A percentile compares a stretch with the other conserved stretches of the same genome.
phyloP scores from a whole-genome alignment of 345 rosid genomes.

The Erysimum cheiranthoides region DNA sequence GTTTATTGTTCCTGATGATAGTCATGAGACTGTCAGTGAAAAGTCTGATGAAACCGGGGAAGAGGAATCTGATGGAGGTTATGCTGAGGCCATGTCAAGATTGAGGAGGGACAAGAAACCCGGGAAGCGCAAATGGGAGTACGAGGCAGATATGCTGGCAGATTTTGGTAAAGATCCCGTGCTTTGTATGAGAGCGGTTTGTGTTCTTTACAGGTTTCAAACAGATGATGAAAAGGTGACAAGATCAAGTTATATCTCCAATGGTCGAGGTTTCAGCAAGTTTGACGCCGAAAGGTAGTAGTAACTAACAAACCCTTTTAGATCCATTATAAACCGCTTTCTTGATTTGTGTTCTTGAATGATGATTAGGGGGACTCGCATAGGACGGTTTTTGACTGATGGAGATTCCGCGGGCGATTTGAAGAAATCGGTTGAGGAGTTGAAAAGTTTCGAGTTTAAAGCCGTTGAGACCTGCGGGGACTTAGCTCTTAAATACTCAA shows the following conservation, averaged over 20 bases:
- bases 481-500: slow-evolving; percentile 61
- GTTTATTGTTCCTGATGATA: slow-evolving; percentile 59
- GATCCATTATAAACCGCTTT: neutral
- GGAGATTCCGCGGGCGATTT: slow-evolving; percentile 63
- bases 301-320: neutral
- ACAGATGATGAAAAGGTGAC: slow-evolving; percentile 59
- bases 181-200: slow-evolving; percentile 85
- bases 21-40: slow-evolving; percentile 38
- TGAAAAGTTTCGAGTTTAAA: slow-evolving; percentile 46
- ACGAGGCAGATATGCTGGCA: slow-evolving; percentile 73
- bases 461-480: slow-evolving; percentile 59
- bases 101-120: slow-evolving; percentile 58
- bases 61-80: slow-evolving; percentile 57
- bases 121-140: slow-evolving; percentile 54
- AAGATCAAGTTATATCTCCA: slow-evolving; percentile 49
- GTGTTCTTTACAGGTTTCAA: slow-evolving; percentile 73
- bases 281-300: slow-evolving; percentile 61
- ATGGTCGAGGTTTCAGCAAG: slow-evolving; percentile 74
- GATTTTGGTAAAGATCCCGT: slow-evolving; percentile 69
- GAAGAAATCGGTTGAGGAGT: slow-evolving; percentile 62
- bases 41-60: slow-evolving; percentile 7
- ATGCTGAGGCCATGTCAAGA: slow-evolving; percentile 49
- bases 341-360: slow-evolving; percentile 13
- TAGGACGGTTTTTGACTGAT: slow-evolving; percentile 63
- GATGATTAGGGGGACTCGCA: slow-evolving; percentile 55